Conservation (phyloP, 805 yeast species). For the Sporopachydermia quercuum region DNA sequence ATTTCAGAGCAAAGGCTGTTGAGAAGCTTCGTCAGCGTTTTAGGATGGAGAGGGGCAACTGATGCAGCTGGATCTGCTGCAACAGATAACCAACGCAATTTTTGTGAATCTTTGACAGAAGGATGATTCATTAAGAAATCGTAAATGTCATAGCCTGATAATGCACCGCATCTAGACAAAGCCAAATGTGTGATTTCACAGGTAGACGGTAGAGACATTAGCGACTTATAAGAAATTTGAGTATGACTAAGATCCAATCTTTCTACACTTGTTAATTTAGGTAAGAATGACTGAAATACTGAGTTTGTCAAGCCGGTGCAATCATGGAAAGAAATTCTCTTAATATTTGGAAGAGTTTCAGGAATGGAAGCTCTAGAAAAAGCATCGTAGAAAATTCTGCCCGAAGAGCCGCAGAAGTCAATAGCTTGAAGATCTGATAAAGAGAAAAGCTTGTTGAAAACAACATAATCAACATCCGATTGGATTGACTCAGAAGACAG, state of each 20-base stretch:
- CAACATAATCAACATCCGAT: constrained; percentile 54
- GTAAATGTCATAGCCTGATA: constrained; percentile 58
- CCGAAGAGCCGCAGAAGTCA: constrained; percentile 84
- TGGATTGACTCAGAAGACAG: constrained; percentile 77
- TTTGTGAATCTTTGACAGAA: constrained; percentile 27
- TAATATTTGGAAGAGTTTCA: constrained; percentile 14
- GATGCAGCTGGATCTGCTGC: constrained; percentile 51
- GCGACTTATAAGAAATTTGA: constrained; percentile 47
- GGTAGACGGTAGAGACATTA: constrained; percentile 38
- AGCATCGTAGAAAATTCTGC: constrained; percentile 42
- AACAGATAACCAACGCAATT: constrained; percentile 51
- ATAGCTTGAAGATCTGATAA: constrained; percentile 46
- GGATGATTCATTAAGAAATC: constrained; percentile 63
- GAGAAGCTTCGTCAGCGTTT: constrained; percentile 34
- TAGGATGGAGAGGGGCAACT: constrained; percentile 31
- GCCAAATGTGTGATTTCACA: constrained; percentile 64
- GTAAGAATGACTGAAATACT: constrained; percentile 41
- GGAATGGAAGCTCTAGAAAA: constrained; percentile 25
- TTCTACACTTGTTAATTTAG: constrained; percentile 38
- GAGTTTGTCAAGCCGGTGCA: constrained; percentile 61
- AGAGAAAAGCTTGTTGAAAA: constrained; percentile 41
- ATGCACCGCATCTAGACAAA: constrained; percentile 44
- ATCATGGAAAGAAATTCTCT: constrained; percentile 67
- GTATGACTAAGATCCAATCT: constrained; percentile 76
- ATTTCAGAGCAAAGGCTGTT: constrained; percentile 25